Percentiles rank a stretch among this genome's conserved stretches.
phyloP scores from a whole-genome alignment of 2,329 filamentous ascomycete species.

The Drechslera avenae region DNA sequence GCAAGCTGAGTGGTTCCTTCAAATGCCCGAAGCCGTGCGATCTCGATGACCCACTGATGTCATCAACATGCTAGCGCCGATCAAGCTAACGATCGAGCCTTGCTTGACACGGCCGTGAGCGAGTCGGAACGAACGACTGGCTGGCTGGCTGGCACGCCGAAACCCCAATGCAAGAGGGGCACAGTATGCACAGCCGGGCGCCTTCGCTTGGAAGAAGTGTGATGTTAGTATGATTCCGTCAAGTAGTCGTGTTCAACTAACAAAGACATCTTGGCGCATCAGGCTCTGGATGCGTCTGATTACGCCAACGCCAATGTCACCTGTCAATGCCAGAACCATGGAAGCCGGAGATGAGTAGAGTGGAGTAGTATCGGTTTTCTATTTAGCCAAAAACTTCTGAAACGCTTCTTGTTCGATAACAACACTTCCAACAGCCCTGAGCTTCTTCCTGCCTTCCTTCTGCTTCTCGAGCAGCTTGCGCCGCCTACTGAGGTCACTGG shows the following conservation, averaged over 20 bases:
- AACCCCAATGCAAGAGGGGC: too few species aligned
- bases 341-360: neutral
- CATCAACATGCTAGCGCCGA: conserved; percentile 14
- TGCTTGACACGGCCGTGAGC: neutral
- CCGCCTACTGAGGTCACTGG: conserved; percentile 80
- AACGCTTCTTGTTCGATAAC: conserved; percentile 96
- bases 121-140: neutral
- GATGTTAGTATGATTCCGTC: too few species aligned
- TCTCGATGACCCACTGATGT: conserved; percentile 12
- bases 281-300: too few species aligned
- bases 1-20: conserved; percentile 8
- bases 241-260: too few species aligned
- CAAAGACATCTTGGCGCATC: too few species aligned
- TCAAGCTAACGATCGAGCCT: conserved; percentile 7
- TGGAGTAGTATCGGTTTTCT: conserved; percentile 12
- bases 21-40: neutral
- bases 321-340: neutral
- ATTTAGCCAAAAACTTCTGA: conserved; percentile 86
- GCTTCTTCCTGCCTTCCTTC: conserved; percentile 89
- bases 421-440: conserved; percentile 83
- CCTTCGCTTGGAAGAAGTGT: too few species aligned
- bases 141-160: too few species aligned
- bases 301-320: too few species aligned
- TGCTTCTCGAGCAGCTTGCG: conserved; percentile 93
- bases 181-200: too few species aligned